Percentiles rank a stretch among this genome's conserved stretches.
Evolutionary conservation across 768 basidiomycete species (phyloP).

Genomic region (Mycena filopes): DNA sequence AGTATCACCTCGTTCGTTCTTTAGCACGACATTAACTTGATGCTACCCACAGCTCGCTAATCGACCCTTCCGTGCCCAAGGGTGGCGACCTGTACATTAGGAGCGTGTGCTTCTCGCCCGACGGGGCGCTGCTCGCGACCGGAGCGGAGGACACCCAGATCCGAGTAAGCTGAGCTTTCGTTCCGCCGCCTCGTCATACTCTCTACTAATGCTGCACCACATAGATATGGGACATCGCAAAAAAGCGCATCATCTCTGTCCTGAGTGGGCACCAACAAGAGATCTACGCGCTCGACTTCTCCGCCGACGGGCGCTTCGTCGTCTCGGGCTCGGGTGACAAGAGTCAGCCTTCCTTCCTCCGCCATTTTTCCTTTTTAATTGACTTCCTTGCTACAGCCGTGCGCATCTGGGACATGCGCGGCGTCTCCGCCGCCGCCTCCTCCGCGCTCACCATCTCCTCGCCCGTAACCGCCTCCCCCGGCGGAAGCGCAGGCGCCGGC

Average conservation of each 20-base stretch:
- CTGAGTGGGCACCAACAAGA: slow-evolving; percentile 85
- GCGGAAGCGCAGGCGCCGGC: not conserved
- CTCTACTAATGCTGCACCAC: not conserved
- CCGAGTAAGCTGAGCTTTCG: slow-evolving; percentile 57
- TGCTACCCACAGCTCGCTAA: slow-evolving; percentile 16
- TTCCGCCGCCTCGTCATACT: slow-evolving; percentile 36
- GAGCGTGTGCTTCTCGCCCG: slow-evolving; percentile 85
- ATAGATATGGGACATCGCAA: slow-evolving; percentile 84
- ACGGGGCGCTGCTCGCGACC: slow-evolving; percentile 83
- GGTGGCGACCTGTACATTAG: slow-evolving; percentile 67
- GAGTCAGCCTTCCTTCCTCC: no score
- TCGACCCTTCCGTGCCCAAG: slow-evolving; percentile 36
- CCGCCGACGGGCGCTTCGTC: slow-evolving; percentile 75
- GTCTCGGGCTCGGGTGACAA: slow-evolving; percentile 79
- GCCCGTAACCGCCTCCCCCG: not conserved
- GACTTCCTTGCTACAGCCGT: no score
- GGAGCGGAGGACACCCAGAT: slow-evolving; percentile 88
- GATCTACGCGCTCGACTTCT: slow-evolving; percentile 87
- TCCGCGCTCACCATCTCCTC: no score
- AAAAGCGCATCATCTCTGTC: slow-evolving; percentile 71
- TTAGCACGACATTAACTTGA: slow-evolving; percentile 48
- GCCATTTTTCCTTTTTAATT: no score
- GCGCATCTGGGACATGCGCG: slow-evolving; percentile 41
- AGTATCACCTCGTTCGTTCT: slow-evolving; percentile 61
- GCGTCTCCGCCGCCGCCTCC: slow-evolving; percentile 21